Evolutionary conservation across 164 flowering plant species (phyloP).

Genomic region (Magnolia kwangsiensis): DNA sequence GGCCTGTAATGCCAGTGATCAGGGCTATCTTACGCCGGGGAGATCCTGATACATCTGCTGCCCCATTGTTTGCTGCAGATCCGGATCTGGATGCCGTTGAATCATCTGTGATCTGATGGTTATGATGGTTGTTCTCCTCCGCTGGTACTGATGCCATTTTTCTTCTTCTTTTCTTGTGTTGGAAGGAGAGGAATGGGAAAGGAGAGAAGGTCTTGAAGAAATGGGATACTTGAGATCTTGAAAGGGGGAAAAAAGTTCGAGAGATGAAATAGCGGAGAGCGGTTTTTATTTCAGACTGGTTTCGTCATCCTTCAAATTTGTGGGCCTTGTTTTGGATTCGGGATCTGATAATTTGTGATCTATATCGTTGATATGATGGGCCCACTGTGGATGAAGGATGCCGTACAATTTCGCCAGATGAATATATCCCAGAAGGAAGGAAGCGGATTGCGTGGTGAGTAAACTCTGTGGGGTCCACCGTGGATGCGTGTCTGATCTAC

Average conservation of each 20-base stretch:
- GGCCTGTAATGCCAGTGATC: constrained; percentile 94
- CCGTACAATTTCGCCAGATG: too few relatives aligned
- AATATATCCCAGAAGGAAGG: too few relatives aligned
- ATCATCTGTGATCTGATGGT: background rate
- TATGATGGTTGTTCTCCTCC: background rate
- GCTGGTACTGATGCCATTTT: background rate
- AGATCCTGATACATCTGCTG: background rate
- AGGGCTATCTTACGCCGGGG: constrained; percentile 49
- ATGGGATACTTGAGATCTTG: background rate
- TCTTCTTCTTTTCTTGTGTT: background rate
- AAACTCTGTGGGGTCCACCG: too few relatives aligned
- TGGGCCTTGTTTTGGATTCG: too few relatives aligned
- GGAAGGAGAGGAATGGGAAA: background rate
- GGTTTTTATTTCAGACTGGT: too few relatives aligned
- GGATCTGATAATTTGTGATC: too few relatives aligned
- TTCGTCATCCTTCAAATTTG: too few relatives aligned
- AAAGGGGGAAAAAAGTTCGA: background rate
- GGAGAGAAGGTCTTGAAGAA: background rate
- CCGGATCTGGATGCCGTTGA: background rate
- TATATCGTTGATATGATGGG: too few relatives aligned
- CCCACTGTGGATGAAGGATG: too few relatives aligned
- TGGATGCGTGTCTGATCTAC: too few relatives aligned
- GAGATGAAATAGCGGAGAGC: background rate
- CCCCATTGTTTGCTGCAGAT: background rate
- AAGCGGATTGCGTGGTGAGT: too few relatives aligned